Percentiles rank a stretch among this genome's conserved stretches.
Evolutionary conservation across 2,329 filamentous ascomycete genomes (phyloP).

Genomic region (Rhexocercosporidium sp.): DNA sequence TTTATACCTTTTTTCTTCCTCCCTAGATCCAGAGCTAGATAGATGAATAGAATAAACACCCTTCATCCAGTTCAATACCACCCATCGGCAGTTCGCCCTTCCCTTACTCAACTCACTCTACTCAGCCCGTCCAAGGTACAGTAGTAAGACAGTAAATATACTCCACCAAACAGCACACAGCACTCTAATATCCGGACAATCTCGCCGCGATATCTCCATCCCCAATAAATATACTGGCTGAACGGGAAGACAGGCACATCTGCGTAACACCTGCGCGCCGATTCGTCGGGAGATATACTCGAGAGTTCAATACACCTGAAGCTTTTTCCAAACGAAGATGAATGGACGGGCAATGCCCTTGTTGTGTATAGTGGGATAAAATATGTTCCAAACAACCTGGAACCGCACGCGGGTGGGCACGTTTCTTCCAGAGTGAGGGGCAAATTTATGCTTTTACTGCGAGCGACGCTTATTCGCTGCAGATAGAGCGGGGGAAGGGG

Average conservation of each 20-base stretch:
- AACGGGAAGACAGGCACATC: background rate
- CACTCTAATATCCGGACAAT: background rate
- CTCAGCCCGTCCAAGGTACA: background rate
- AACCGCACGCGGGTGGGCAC: background rate
- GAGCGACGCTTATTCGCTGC: background rate
- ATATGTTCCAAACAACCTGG: background rate
- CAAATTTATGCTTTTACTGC: slow-evolving; percentile 15
- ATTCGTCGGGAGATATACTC: slow-evolving; percentile 7
- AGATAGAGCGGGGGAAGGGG: background rate
- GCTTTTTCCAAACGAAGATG: background rate
- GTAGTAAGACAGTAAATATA: background rate
- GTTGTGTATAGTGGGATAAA: background rate
- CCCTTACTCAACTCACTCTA: background rate
- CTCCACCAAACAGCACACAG: background rate
- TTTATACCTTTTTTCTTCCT: slow-evolving; percentile 1
- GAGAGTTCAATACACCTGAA: background rate
- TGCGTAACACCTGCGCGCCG: background rate
- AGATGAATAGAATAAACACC: background rate
- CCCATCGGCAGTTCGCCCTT: background rate
- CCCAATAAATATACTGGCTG: slow-evolving; percentile 7
- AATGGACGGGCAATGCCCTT: background rate
- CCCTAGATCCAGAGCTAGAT: background rate
- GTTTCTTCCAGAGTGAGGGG: slow-evolving; percentile 16
- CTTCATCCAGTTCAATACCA: background rate
- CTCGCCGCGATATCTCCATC: background rate